These are phyloP conservation scores for Plasmodium chabaudi DNA, from an alignment of 169 alveolate genomes.

Conservation along the genomic window DNA sequence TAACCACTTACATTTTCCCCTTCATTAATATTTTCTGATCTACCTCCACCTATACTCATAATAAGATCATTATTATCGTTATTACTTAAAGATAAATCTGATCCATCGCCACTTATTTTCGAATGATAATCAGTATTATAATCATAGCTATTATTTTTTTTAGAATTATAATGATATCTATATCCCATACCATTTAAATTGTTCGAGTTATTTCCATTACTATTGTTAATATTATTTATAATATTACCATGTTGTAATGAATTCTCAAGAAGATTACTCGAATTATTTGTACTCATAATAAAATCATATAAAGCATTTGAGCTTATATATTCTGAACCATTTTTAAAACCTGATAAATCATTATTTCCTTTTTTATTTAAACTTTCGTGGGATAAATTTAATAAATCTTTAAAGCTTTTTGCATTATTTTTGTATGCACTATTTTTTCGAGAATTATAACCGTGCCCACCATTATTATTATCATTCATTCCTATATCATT, in stretches of 20 bases:
- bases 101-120: conserved; percentile 34
- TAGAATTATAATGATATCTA: background rate
- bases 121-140: conserved; percentile 52
- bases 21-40: background rate
- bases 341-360: conserved; percentile 1
- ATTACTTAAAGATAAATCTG: conserved; percentile 47
- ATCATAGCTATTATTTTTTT: conserved; percentile 51
- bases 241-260: conserved; percentile 5
- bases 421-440: conserved; percentile 16
- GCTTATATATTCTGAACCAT: conserved; percentile 17
- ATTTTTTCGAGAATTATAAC: conserved; percentile 12
- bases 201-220: conserved; percentile 10
- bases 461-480: no score
- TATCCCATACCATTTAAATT: background rate
- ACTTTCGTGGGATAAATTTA: conserved; percentile 53
- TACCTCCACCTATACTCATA: conserved; percentile 4
- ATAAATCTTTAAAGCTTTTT: conserved; percentile 47
- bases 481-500: conserved; percentile 35
- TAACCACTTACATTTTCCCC: background rate
- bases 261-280: conserved; percentile 23
- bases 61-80: conserved; percentile 24
- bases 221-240: conserved; percentile 4
- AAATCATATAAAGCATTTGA: conserved; percentile 60
- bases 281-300: conserved; percentile 49
- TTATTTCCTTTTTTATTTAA: conserved; percentile 27